Conservation (phyloP, 176 grass and related monocot genomes). For the Aegilops longissima region DNA sequence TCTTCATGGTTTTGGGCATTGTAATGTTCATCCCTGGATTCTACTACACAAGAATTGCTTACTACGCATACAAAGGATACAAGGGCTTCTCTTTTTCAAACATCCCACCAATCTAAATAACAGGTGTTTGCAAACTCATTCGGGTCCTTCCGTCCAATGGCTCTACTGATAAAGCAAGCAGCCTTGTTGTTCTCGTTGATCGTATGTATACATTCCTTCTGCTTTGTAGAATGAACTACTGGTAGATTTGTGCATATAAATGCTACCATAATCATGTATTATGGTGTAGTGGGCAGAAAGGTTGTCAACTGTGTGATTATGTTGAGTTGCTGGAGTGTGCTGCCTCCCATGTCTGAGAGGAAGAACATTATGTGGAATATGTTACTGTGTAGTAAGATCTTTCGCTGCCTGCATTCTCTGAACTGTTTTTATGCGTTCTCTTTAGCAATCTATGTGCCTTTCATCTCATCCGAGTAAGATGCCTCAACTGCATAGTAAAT, state of each 20-base stretch:
- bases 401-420: no score
- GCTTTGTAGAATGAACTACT: slow-evolving; percentile 7
- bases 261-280: slow-evolving; percentile 28
- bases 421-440: no score
- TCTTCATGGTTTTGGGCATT: slow-evolving; percentile 85
- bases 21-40: slow-evolving; percentile 95
- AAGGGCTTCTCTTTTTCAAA: slow-evolving; percentile 95
- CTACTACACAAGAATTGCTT: slow-evolving; percentile 96
- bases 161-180: slow-evolving; percentile 5
- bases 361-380: not conserved
- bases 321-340: not conserved
- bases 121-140: not conserved
- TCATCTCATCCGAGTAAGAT: no score
- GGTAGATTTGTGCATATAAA: slow-evolving; percentile 51
- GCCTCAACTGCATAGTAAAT: no score
- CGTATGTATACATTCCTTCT: not conserved
- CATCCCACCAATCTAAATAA: slow-evolving; percentile 72
- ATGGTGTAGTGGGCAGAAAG: slow-evolving; percentile 24
- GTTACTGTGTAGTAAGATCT: no score
- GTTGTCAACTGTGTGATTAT: slow-evolving; percentile 11
- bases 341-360: not conserved
- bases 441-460: not conserved
- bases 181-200: not conserved
- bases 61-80: slow-evolving; percentile 93
- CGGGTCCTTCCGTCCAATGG: not conserved